A percentile compares a stretch with the other conserved stretches of the same genome.
phyloP scores from a whole-genome alignment of 176 grass and related monocot species.

The Aegilops umbellulata region DNA sequence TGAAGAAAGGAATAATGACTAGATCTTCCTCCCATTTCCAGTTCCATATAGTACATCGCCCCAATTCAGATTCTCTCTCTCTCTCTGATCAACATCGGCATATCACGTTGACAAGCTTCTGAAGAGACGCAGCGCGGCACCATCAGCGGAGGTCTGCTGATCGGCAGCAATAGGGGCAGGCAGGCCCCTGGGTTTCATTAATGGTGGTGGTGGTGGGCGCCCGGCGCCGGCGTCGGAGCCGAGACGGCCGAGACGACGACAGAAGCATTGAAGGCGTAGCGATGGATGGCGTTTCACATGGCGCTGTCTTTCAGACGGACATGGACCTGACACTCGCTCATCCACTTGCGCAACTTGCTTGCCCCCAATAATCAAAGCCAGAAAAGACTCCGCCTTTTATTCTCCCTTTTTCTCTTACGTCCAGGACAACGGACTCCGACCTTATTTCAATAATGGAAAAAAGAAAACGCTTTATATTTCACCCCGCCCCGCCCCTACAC shows the following conservation, averaged over 20 bases:
- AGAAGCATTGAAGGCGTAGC: slow-evolving; percentile 1
- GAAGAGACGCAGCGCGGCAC: neutral
- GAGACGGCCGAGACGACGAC: neutral
- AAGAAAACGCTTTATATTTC: neutral
- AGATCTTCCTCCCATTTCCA: neutral
- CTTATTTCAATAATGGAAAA: neutral
- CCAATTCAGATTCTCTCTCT: slow-evolving; percentile 12
- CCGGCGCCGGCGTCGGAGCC: neutral
- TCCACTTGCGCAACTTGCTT: slow-evolving; percentile 53
- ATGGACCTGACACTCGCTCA: slow-evolving; percentile 15
- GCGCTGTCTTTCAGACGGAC: slow-evolving; percentile 29
- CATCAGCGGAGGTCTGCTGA: neutral
- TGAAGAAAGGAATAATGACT: neutral
- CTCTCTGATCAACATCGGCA: neutral
- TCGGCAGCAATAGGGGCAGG: neutral
- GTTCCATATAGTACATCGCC: neutral
- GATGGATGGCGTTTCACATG: slow-evolving; percentile 33
- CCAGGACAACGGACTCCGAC: neutral
- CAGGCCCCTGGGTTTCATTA: too few species aligned
- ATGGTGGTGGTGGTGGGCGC: neutral
- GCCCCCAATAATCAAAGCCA: slow-evolving; percentile 30
- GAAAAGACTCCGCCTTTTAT: slow-evolving; percentile 11
- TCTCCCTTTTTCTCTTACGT: neutral
- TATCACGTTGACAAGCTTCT: neutral
- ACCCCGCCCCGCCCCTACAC: neutral